Base-by-base conservation (phyloP, 441 rosid species). In the Hura crepitans region DNA sequence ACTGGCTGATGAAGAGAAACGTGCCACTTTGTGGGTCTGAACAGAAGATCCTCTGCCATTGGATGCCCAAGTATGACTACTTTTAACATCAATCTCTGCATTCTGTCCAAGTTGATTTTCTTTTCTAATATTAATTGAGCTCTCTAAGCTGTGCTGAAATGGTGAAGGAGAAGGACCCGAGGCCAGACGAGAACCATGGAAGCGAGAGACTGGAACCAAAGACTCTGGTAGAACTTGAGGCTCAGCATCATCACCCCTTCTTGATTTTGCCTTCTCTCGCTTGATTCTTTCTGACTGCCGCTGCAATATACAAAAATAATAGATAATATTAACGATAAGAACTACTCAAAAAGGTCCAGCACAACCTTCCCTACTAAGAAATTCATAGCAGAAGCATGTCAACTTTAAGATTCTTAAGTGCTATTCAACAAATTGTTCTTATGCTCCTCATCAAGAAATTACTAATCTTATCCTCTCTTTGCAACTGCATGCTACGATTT, bases 151-250 rank as follows among this genome's bases (percentile, higher is more conserved):
- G n/a, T 73, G 76, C 85, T 84, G 88, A 81, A 73, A 95, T 46
- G 98, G 99, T 43, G 98, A 85, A 67, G 93, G 90, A 31, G 82
- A 53, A 75, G 92, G 89, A 68, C 87, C 96, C 31, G 99, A 87
- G 66, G 99, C 95, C 73, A 95, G 99, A 67, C 98, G 88, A 72
- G 97, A 90, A 74, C 98, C 96, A 62, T 71, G 89, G 80, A 80
- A 89, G 73, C 81, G 84, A 78, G 90, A 45, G 79, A 96, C 92
- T 20, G 98, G 87, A 80, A 92, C 98, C 78, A 96, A 81, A 73
- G 84, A 74, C 27, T 87, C 85, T 63, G 87, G 85, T 74, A 79
- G 82, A 75, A 67, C 75, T 76, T 69, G 78, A 57, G 88, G 92
- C 59, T 80, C 83, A 0, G 75, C 83, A 74, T 85, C 93, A 82